phyloP scores from a whole-genome alignment of 192 early-diverging fungal species.

The Obelidium mucronatum region DNA sequence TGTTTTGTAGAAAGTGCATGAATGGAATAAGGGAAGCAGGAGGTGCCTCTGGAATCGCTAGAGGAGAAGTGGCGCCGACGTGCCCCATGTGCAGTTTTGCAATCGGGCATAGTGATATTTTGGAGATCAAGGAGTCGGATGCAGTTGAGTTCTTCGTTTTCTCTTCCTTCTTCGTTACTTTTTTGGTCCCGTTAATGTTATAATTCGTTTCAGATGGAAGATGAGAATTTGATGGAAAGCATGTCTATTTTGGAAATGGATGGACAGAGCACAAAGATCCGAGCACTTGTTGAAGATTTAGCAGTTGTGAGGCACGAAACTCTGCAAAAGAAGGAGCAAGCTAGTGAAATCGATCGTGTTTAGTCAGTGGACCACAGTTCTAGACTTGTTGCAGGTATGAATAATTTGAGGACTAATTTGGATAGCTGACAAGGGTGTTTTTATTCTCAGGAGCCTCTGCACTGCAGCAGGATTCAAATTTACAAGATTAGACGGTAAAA shows the following conservation, averaged over 20 bases:
- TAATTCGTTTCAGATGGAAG: too few species aligned
- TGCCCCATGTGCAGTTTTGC: conserved; percentile 54
- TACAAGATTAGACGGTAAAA: conserved; percentile 59
- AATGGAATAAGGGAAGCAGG: not conserved
- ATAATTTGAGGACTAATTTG: not conserved
- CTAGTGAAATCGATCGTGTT: conserved; percentile 87
- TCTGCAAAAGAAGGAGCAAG: conserved; percentile 10
- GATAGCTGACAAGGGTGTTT: not conserved
- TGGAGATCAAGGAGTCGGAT: conserved; percentile 59
- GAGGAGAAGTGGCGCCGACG: not conserved
- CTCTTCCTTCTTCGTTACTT: not conserved
- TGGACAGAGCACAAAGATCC: conserved; percentile 52
- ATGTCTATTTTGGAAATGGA: conserved; percentile 41
- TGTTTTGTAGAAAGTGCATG: conserved; percentile 49
- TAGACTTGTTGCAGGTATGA: conserved; percentile 50
- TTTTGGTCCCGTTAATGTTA: not conserved
- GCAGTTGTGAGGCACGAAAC: conserved; percentile 30
- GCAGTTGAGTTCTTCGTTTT: conserved; percentile 14
- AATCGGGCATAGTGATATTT: conserved; percentile 45
- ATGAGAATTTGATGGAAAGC: conserved; percentile 34
- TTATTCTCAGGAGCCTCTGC: conserved; percentile 18
- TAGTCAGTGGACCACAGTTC: conserved; percentile 86
- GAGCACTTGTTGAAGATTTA: conserved; percentile 48
- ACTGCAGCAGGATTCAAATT: conserved; percentile 48
- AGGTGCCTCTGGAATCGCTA: not conserved